These are phyloP conservation scores for Ichthyophthirius multifiliis DNA, from an alignment of 169 alveolate species.

Conservation along the genomic window DNA sequence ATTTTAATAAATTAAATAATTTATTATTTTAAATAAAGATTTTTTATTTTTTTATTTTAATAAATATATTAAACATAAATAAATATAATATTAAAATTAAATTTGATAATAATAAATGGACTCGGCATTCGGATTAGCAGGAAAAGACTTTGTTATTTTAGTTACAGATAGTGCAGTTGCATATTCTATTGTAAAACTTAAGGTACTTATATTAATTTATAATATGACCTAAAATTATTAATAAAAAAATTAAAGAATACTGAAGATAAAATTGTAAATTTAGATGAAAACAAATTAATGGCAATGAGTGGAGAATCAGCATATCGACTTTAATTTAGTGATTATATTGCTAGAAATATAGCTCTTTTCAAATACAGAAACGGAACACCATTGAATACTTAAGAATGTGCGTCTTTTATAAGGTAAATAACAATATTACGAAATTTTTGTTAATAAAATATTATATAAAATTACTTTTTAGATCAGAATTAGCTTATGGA, in stretches of 20 bases:
- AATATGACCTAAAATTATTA: not conserved
- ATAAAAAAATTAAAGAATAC: constrained; percentile 24
- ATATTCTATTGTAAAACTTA: constrained; percentile 54
- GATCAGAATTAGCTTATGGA: constrained; percentile 69
- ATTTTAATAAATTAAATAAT: too few species aligned
- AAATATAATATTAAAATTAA: too few species aligned
- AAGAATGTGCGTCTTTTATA: constrained; percentile 64
- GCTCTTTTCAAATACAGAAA: constrained; percentile 52
- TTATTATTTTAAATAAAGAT: too few species aligned
- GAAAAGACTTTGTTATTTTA: constrained; percentile 64
- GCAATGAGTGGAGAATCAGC: constrained; percentile 70
- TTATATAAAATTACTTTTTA: not conserved
- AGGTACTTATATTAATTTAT: constrained; percentile 3
- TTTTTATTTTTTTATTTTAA: too few species aligned
- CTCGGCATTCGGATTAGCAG: constrained; percentile 63
- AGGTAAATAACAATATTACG: constrained; percentile 3
- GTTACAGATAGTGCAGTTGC: constrained; percentile 58
- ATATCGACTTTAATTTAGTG: constrained; percentile 63
- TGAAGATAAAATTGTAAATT: constrained; percentile 57
- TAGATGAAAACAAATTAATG: constrained; percentile 56
- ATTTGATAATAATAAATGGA: constrained; percentile 57
- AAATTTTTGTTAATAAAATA: not conserved
- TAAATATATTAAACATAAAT: too few species aligned
- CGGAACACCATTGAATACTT: constrained; percentile 55
- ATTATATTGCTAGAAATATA: constrained; percentile 61